A percentile compares a stretch with the other conserved stretches of the same genome.
Conservation (phyloP, 176 grass and related monocot genomes). For the Tuctoria greenei region DNA sequence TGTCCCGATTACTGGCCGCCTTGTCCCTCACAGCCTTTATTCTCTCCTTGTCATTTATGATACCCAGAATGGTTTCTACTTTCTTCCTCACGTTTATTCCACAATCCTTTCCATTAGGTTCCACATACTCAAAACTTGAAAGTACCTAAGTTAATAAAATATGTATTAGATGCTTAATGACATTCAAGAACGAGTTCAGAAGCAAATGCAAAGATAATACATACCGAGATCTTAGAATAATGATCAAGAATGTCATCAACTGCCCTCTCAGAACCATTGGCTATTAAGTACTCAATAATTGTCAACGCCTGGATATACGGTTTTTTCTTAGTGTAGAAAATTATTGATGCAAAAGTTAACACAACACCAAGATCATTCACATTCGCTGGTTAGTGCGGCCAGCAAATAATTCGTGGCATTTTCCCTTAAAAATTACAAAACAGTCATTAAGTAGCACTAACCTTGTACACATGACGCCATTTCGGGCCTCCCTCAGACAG, state of each 20-base stretch:
- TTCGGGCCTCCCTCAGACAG: constrained; percentile 66
- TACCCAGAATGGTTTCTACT: constrained; percentile 76
- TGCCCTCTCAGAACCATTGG: constrained; percentile 93
- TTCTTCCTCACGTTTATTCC: constrained; percentile 99
- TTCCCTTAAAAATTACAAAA: constrained; percentile 1
- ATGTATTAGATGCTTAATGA: constrained; percentile 16
- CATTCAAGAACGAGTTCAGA: constrained; percentile 22
- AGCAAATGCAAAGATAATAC: constrained; percentile 22
- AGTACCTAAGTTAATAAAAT: constrained; percentile 58
- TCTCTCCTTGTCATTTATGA: constrained; percentile 90
- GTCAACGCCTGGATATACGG: constrained; percentile 63
- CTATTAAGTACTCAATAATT: constrained; percentile 95
- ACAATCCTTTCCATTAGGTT: constrained; percentile 93
- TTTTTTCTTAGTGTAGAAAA: constrained; percentile 36
- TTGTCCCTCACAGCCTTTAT: constrained; percentile 92
- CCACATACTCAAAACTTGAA: constrained; percentile 91
- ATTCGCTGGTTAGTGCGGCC: constrained; percentile 10
- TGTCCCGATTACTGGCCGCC: constrained; percentile 81
- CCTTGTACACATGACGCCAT: constrained; percentile 94
- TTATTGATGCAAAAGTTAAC: constrained; percentile 9
- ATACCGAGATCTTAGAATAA: constrained; percentile 87
- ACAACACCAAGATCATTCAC: constrained; percentile 1
- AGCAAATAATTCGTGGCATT: constrained; percentile 14
- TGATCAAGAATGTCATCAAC: constrained; percentile 94
- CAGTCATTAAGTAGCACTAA: constrained; percentile 25